A percentile compares a stretch with the other conserved stretches of the same genome.
Conservation (phyloP, 305 asterid species). For the Salvia sclarea region DNA sequence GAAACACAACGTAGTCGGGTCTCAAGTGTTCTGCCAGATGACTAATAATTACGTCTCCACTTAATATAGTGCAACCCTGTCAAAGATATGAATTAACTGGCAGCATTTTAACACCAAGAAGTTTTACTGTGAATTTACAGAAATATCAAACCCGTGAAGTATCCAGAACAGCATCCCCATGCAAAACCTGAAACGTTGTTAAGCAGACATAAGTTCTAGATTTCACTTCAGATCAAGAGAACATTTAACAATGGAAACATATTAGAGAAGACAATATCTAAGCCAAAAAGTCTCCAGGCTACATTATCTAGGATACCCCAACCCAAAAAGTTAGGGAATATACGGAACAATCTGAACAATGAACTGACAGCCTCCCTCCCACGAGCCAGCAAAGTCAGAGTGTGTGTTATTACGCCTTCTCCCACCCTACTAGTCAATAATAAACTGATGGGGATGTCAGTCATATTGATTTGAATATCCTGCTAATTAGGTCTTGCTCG, state of each 20-base stretch:
- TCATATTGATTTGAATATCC: neutral
- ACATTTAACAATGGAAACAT: neutral
- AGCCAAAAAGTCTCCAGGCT: conserved; percentile 11
- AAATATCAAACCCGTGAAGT: conserved; percentile 65
- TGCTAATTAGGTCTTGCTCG: neutral
- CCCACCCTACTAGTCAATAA: conserved; percentile 3
- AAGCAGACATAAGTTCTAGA: conserved; percentile 28
- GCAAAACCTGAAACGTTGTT: conserved; percentile 65
- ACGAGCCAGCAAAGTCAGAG: neutral
- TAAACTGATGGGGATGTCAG: neutral
- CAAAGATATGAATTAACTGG: conserved; percentile 28
- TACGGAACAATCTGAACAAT: neutral
- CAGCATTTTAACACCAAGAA: conserved; percentile 18
- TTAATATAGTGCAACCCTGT: conserved; percentile 95
- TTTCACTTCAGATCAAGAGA: conserved; percentile 19
- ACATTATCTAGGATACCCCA: neutral
- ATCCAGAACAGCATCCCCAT: conserved; percentile 97
- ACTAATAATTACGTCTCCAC: conserved; percentile 87
- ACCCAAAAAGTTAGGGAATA: neutral
- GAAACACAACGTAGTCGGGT: conserved; percentile 84
- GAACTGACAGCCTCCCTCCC: neutral
- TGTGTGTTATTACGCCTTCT: neutral
- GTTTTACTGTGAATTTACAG: conserved; percentile 22
- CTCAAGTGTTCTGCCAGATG: conserved; percentile 77
- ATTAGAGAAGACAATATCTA: neutral